These are phyloP conservation scores for Tripidium arundinaceum DNA, from an alignment of 202 grass and related monocot species.

Conservation along the genomic window DNA sequence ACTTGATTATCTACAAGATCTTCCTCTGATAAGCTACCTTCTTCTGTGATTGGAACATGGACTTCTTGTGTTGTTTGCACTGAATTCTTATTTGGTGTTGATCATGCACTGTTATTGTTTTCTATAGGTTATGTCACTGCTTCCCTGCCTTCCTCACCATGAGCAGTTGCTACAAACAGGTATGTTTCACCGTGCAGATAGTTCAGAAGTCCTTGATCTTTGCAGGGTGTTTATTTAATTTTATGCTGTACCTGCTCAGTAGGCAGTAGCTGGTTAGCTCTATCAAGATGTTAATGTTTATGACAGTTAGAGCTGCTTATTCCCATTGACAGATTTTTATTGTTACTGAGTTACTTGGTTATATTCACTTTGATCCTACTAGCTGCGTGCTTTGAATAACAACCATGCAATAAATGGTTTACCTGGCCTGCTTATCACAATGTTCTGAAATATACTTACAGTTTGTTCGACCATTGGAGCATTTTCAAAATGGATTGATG, in stretches of 20 bases:
- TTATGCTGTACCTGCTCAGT: constrained; percentile 1
- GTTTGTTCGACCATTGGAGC: constrained; percentile 85
- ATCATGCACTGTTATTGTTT: constrained; percentile 26
- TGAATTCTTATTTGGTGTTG: constrained; percentile 7
- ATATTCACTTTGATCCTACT: not conserved
- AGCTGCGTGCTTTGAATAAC: not conserved
- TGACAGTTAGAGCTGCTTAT: constrained; percentile 2
- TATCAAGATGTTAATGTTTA: constrained; percentile 22
- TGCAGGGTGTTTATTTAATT: not conserved
- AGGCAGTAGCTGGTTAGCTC: constrained; percentile 4
- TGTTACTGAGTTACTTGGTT: not conserved
- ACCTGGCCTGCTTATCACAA: not conserved
- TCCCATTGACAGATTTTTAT: not conserved
- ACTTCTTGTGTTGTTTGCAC: not conserved
- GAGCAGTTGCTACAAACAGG: constrained; percentile 80
- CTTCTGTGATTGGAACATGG: not conserved
- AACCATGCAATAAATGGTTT: constrained; percentile 10
- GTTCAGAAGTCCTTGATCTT: constrained; percentile 16
- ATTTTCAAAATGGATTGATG: constrained; percentile 98
- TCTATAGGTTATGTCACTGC: constrained; percentile 71
- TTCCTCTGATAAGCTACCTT: not conserved
- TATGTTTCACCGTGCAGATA: constrained; percentile 41
- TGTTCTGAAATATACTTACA: constrained; percentile 42
- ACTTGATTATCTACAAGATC: not conserved
- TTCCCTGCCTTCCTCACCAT: constrained; percentile 78